phyloP scores from a whole-genome alignment of 2,329 filamentous ascomycete genomes.

The Cladosporium sp. region DNA sequence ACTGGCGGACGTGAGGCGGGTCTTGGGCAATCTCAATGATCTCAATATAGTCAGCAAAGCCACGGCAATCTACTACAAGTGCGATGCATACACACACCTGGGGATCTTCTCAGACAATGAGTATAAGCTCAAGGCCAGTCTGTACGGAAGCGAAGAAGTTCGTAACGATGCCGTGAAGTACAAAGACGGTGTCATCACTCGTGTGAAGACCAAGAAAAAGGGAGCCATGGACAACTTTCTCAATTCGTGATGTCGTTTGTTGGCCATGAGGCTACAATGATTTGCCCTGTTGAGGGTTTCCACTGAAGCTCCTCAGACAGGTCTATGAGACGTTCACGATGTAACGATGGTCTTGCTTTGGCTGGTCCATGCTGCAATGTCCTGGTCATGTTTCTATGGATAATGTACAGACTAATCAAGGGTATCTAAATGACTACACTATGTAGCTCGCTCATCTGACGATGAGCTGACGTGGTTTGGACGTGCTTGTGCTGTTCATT shows the following conservation, averaged over 20 bases:
- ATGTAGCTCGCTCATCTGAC: too few species aligned
- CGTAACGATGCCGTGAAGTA: constrained; percentile 19
- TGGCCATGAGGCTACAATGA: too few species aligned
- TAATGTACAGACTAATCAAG: too few species aligned
- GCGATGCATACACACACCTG: constrained; percentile 52
- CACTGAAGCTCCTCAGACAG: too few species aligned
- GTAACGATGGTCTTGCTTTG: too few species aligned
- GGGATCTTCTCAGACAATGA: constrained; percentile 37
- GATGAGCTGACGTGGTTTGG: too few species aligned
- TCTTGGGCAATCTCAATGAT: constrained; percentile 57
- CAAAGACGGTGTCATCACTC: constrained; percentile 18
- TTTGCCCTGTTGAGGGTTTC: too few species aligned
- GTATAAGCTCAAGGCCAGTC: constrained; percentile 40
- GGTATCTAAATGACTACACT: too few species aligned
- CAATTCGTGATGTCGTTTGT: background rate
- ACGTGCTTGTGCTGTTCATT: too few species aligned
- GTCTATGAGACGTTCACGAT: too few species aligned
- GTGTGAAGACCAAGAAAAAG: constrained; percentile 7
- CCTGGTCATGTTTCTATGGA: too few species aligned
- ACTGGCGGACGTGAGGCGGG: constrained; percentile 62
- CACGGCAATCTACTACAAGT: constrained; percentile 71
- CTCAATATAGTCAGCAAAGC: constrained; percentile 53
- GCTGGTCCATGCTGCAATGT: too few species aligned
- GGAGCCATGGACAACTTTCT: constrained; percentile 2
- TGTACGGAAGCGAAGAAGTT: constrained; percentile 39